Conservation (phyloP, 129 eudicot genomes). For the Apium graveolens region DNA sequence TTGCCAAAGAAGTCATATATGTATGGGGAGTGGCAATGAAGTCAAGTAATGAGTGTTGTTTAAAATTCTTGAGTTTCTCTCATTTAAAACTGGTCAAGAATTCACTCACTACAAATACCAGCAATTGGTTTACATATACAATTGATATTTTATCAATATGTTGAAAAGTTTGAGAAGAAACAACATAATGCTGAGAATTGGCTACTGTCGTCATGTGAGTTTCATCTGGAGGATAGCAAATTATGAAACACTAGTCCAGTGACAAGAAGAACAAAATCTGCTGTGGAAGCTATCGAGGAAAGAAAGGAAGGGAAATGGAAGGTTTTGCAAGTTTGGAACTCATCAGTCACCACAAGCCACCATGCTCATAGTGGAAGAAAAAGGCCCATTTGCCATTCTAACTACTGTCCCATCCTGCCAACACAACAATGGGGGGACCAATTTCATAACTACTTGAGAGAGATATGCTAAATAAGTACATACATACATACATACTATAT, state of each 20-base stretch:
- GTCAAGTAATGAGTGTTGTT: too few relatives aligned
- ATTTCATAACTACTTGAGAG: too few relatives aligned
- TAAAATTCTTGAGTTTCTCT: too few relatives aligned
- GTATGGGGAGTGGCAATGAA: too few relatives aligned
- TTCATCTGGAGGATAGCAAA: not conserved
- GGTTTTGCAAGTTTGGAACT: not conserved
- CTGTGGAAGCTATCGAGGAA: not conserved
- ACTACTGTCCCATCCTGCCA: too few relatives aligned
- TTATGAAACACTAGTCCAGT: not conserved
- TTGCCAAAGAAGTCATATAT: not conserved
- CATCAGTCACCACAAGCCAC: not conserved
- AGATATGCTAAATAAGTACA: too few relatives aligned
- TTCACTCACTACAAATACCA: not conserved
- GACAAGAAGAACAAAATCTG: not conserved
- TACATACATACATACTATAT: too few relatives aligned
- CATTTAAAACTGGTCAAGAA: too few relatives aligned
- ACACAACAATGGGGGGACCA: too few relatives aligned
- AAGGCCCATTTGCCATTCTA: too few relatives aligned
- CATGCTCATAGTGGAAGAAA: constrained; percentile 56
- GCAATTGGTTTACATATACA: not conserved
- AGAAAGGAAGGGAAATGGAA: not conserved
- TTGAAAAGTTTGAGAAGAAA: too few relatives aligned
- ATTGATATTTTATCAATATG: too few relatives aligned
- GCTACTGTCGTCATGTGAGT: not conserved
- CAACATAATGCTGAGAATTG: not conserved